Conservation (phyloP, 108 stramenopile genomes). For the Licmophora abbreviata region DNA sequence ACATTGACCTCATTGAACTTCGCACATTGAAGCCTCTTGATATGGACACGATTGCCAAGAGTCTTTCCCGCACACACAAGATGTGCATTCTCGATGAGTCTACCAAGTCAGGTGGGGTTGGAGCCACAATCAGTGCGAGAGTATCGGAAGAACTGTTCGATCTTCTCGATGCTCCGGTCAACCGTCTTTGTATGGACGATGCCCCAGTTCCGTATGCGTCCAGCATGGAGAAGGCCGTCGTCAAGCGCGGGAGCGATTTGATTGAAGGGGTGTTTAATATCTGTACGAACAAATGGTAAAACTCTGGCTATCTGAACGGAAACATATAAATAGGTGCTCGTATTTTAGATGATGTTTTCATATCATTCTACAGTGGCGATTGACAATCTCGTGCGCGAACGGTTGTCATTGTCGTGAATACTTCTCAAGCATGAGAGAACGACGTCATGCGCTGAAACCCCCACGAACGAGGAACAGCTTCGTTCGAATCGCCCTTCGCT, state of each 20-base stretch:
- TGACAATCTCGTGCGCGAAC: too few species aligned
- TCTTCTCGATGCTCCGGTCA: slow-evolving; percentile 92
- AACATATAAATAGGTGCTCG: too few species aligned
- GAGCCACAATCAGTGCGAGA: slow-evolving; percentile 90
- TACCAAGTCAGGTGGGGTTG: slow-evolving; percentile 93
- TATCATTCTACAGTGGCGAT: too few species aligned
- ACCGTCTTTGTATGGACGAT: slow-evolving; percentile 97
- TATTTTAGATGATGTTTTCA: too few species aligned
- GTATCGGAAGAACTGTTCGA: slow-evolving; percentile 95
- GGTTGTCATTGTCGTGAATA: too few species aligned
- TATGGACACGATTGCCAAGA: slow-evolving; percentile 86
- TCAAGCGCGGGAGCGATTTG: slow-evolving; percentile 87
- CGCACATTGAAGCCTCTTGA: slow-evolving; percentile 95
- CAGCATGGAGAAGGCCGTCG: slow-evolving; percentile 94
- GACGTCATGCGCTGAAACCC: too few species aligned
- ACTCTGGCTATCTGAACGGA: too few species aligned
- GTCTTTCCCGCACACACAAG: slow-evolving; percentile 87
- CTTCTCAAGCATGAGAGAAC: too few species aligned
- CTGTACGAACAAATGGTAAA: slow-evolving; percentile 57
- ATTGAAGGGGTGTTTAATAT: slow-evolving; percentile 81
- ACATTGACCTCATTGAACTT: slow-evolving; percentile 96
- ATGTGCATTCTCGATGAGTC: slow-evolving; percentile 93
- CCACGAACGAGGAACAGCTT: too few species aligned
- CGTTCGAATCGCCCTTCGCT: too few species aligned
- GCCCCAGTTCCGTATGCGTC: slow-evolving; percentile 94